A percentile compares a stretch with the other conserved stretches of the same genome.
phyloP scores from a whole-genome alignment of 108 stramenopile genomes.

The Cyclotella cryptica region DNA sequence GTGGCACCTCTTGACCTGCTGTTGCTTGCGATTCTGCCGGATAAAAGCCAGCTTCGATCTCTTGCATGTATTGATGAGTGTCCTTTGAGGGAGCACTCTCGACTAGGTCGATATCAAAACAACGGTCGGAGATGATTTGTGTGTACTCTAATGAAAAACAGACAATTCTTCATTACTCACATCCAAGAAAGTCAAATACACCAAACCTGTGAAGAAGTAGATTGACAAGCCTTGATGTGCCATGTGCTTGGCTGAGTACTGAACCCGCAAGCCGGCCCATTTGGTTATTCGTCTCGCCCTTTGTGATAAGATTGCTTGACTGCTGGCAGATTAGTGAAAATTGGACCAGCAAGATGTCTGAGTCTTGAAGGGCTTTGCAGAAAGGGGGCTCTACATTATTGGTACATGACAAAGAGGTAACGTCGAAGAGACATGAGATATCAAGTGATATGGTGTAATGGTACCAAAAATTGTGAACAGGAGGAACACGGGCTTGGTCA shows the following conservation, averaged over 20 bases:
- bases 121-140: neutral
- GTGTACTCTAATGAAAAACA: neutral
- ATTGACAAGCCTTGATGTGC: constrained; percentile 44
- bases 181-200: constrained; percentile 63
- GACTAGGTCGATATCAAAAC: constrained; percentile 28
- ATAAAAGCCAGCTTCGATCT: constrained; percentile 64
- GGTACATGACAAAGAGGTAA: neutral
- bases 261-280: constrained; percentile 5
- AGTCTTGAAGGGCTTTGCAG: constrained; percentile 90
- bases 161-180: constrained; percentile 1
- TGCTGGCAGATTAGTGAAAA: constrained; percentile 74
- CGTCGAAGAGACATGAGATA: neutral
- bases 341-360: constrained; percentile 86
- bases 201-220: constrained; percentile 79
- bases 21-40: constrained; percentile 45
- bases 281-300: neutral
- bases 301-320: constrained; percentile 2
- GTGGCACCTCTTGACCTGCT: constrained; percentile 12
- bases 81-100: constrained; percentile 62
- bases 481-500: constrained; percentile 20
- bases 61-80: constrained; percentile 60
- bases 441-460: constrained; percentile 10
- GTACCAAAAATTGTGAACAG: constrained; percentile 68
- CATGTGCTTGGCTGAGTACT: neutral
- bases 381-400: constrained; percentile 81